Base-by-base conservation (phyloP, 495 filamentous ascomycete species). In the Podospora pseudocomata region DNA sequence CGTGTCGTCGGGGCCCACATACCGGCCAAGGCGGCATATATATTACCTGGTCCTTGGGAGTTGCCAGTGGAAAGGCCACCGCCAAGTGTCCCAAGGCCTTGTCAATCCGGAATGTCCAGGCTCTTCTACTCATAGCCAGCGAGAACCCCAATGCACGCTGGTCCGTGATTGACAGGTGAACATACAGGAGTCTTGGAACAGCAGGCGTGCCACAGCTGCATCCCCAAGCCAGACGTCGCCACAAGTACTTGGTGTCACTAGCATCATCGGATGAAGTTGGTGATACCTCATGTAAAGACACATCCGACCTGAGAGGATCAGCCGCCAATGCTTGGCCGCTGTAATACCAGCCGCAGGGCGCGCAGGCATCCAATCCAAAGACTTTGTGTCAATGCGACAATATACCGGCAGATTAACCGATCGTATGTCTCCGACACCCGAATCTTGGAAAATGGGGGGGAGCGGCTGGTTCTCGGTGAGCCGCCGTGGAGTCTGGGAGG, bases 391-490 rank as follows among this genome's bases (percentile, higher is more conserved):
- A 63, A 66, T 63, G 39, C 59, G 15, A 18, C 39, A 63, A 63
- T 70, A 26, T 67, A 60, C 55, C 68, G 68, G 68, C 68, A 70
- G 68, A 70, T 66, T 70, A 34, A 19, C 30, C 55, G 53, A 58
- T 70, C 59, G 63, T 70, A 55, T 66, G 64, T 66, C 59, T 70
- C 68, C 39, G 63, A 65, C 67, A 69, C 32, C 26, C 7, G n/a
- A 13, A 27, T 19, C 55, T 60, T 63, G 61, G 56, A 60, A 66
- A 58, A 53, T 59, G 68, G 60, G 54, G 54, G 68, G 64, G 59
- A 23, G 34, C 65, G 54, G 53, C 26, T 65, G 3, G 27, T 6
- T 65, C 9, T 20, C 32, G n/a, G n/a, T 34, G 54, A 28, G n/a
- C 18, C 20, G 5, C 5, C 32, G 5, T 32, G 5, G 60, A 19